Evolutionary conservation across 495 filamentous ascomycete species (phyloP).

Genomic region (Mytilinidion resinicola): DNA sequence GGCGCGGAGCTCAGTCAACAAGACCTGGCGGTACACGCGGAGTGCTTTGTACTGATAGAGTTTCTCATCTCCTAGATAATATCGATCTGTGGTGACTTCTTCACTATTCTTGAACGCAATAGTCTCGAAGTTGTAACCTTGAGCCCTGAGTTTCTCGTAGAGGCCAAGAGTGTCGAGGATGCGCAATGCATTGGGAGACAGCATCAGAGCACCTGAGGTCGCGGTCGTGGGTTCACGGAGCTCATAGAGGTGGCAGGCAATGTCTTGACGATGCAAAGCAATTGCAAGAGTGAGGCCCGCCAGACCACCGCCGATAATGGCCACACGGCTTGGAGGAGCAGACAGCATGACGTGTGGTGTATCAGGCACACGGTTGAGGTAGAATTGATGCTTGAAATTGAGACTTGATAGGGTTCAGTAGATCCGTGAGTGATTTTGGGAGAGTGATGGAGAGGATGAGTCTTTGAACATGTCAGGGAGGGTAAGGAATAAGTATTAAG

Average conservation of each 20-base stretch:
- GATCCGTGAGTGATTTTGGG: too few relatives aligned
- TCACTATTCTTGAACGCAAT: constrained; percentile 40
- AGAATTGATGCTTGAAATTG: too few relatives aligned
- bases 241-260: constrained; percentile 44
- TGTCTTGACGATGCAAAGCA: constrained; percentile 36
- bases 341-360: neutral
- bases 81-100: constrained; percentile 29
- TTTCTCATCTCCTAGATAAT: constrained; percentile 40
- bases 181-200: constrained; percentile 47
- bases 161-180: constrained; percentile 44
- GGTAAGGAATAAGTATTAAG: too few relatives aligned
- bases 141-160: constrained; percentile 36
- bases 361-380: too few relatives aligned
- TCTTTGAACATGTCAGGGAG: too few relatives aligned
- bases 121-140: constrained; percentile 36
- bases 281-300: constrained; percentile 44
- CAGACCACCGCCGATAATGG: constrained; percentile 23
- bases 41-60: constrained; percentile 43
- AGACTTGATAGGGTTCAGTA: too few relatives aligned
- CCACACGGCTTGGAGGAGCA: constrained; percentile 5
- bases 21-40: constrained; percentile 44
- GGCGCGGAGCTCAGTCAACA: constrained; percentile 38
- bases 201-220: constrained; percentile 47
- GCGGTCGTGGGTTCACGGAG: constrained; percentile 33
- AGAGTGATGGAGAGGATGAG: too few relatives aligned